Conservation (phyloP, 2,329 filamentous ascomycete genomes). For the Monascus ruber region DNA sequence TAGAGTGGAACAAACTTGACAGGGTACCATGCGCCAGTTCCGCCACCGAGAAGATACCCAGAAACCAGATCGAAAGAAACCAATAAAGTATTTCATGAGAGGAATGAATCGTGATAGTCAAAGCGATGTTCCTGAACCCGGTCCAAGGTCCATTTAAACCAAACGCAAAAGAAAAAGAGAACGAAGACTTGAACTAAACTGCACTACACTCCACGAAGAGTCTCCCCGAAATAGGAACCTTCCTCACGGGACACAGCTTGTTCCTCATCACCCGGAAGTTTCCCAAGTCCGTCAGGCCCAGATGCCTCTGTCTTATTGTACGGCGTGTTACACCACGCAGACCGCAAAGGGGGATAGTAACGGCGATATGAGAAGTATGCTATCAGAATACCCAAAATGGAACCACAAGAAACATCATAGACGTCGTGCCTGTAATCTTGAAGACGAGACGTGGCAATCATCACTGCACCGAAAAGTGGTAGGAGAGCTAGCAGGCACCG, state of each 20-base stretch:
- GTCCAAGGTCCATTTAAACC: not conserved
- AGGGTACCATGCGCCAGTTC: no score
- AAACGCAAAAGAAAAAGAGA: not conserved
- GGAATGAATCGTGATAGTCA: no score
- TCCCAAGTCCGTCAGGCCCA: slow-evolving; percentile 17
- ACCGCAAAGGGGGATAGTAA: slow-evolving; percentile 46
- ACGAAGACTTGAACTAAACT: no score
- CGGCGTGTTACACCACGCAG: slow-evolving; percentile 41
- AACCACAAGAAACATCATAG: slow-evolving; percentile 49
- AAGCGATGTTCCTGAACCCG: not conserved
- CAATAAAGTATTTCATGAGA: no score
- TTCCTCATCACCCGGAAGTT: slow-evolving; percentile 21
- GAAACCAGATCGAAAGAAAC: no score
- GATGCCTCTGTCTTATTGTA: slow-evolving; percentile 25
- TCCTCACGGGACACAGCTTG: slow-evolving; percentile 10
- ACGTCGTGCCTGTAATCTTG: slow-evolving; percentile 56
- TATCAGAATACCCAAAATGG: slow-evolving; percentile 42
- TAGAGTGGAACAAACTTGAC: no score
- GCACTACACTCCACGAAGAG: slow-evolving; percentile 1
- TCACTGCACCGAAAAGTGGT: slow-evolving; percentile 44
- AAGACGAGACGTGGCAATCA: slow-evolving; percentile 51
- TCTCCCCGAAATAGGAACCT: slow-evolving; percentile 14
- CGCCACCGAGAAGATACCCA: no score
- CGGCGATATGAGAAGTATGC: slow-evolving; percentile 49
- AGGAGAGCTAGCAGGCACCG: slow-evolving; percentile 44